Evolutionary conservation across 768 basidiomycete species (phyloP).

Genomic region (Phlegmacium glaucopus): DNA sequence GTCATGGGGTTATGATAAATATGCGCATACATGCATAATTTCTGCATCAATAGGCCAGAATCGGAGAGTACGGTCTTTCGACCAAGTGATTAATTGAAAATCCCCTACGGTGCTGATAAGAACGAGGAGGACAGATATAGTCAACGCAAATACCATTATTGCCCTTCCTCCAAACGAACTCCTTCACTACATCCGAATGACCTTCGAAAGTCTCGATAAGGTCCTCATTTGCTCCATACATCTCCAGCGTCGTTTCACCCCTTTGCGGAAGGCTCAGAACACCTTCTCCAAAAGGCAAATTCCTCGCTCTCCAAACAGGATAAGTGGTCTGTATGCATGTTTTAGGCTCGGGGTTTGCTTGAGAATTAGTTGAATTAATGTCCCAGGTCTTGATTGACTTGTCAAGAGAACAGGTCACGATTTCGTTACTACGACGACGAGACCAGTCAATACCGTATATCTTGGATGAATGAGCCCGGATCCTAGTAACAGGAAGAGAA

Average conservation of each 20-base stretch:
- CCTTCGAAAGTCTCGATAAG: constrained; percentile 81
- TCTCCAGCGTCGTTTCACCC: constrained; percentile 78
- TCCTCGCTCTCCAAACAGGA: constrained; percentile 92
- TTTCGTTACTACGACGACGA: constrained; percentile 63
- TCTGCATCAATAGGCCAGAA: constrained; percentile 86
- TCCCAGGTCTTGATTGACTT: constrained; percentile 91
- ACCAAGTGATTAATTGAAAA: constrained; percentile 66
- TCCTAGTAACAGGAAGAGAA: constrained; percentile 70
- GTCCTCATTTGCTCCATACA: constrained; percentile 55
- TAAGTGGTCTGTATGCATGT: constrained; percentile 69
- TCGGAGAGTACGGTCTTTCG: constrained; percentile 86
- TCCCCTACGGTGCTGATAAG: constrained; percentile 28
- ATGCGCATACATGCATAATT: constrained; percentile 56
- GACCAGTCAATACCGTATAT: constrained; percentile 99
- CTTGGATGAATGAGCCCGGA: constrained; percentile 83
- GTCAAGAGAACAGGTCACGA: constrained; percentile 94
- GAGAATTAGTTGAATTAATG: constrained; percentile 30
- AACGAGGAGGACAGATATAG: not conserved
- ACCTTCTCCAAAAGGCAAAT: constrained; percentile 90
- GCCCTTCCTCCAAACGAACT: constrained; percentile 92
- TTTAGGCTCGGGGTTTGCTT: constrained; percentile 33
- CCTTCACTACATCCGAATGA: constrained; percentile 91
- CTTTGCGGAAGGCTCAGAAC: constrained; percentile 86
- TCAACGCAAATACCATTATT: constrained; percentile 40
- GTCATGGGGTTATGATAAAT: constrained; percentile 6